These are phyloP conservation scores for Diutina pseudorugosa DNA, from an alignment of 1,139 yeast species.

Conservation along the genomic window DNA sequence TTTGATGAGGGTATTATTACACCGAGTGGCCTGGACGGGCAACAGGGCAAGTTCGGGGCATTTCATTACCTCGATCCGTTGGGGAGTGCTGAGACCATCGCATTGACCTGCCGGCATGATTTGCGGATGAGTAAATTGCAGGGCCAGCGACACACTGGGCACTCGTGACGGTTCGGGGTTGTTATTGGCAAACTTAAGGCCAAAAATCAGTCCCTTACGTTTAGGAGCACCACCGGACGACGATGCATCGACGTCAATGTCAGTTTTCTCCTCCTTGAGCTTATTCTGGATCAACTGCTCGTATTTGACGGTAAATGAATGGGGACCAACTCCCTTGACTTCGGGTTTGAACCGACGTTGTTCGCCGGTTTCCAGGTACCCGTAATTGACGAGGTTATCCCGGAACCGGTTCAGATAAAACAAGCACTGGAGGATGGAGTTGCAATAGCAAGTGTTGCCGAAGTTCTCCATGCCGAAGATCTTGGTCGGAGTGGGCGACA, in stretches of 20 bases:
- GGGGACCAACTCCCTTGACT: constrained; percentile 32
- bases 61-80: constrained; percentile 19
- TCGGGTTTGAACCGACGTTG: constrained; percentile 16
- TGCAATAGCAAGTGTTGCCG: constrained; percentile 92
- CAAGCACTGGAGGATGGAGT: constrained; percentile 81
- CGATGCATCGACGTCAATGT: neutral
- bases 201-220: constrained; percentile 3
- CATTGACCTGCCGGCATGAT: constrained; percentile 17
- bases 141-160: neutral
- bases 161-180: neutral
- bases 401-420: constrained; percentile 67
- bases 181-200: neutral
- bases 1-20: constrained; percentile 4
- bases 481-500: constrained; percentile 20
- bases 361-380: constrained; percentile 19
- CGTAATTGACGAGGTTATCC: constrained; percentile 31
- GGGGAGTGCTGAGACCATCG: constrained; percentile 24
- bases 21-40: constrained; percentile 24
- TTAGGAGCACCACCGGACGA: neutral
- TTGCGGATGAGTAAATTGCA: neutral
- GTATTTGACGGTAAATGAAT: constrained; percentile 33
- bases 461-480: constrained; percentile 92
- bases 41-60: constrained; percentile 22
- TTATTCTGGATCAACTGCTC: constrained; percentile 28
- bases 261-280: constrained; percentile 17